Evolutionary conservation across 768 basidiomycete genomes (phyloP).

Genomic region (Mycena vitilis): DNA sequence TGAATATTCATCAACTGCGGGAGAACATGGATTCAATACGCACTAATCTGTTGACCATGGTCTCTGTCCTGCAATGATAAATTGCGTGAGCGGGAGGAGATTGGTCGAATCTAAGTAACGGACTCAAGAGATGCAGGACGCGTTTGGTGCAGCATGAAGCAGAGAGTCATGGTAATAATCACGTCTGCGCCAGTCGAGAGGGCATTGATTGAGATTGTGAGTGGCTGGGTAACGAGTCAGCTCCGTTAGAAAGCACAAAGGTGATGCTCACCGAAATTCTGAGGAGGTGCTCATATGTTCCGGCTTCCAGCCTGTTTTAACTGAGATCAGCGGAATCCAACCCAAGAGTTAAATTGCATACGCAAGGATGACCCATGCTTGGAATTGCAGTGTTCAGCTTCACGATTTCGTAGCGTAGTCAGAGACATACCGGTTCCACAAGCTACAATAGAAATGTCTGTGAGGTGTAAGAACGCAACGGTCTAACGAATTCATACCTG

Average conservation of each 20-base stretch:
- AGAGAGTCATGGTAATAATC: constrained; percentile 61
- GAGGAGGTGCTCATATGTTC: constrained; percentile 51
- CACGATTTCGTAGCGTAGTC: neutral
- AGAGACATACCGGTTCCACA: constrained; percentile 48
- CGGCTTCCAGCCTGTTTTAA: constrained; percentile 48
- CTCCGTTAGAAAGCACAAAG: neutral
- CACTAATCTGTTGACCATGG: constrained; percentile 62
- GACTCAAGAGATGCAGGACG: constrained; percentile 65
- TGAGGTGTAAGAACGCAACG: too few species aligned
- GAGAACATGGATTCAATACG: constrained; percentile 19
- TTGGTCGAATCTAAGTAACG: constrained; percentile 2
- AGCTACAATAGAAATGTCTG: too few species aligned
- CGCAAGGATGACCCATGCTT: constrained; percentile 58
- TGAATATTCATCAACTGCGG: neutral
- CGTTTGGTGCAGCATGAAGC: constrained; percentile 56
- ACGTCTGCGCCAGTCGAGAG: constrained; percentile 60
- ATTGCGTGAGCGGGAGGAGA: neutral
- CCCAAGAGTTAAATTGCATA: constrained; percentile 37
- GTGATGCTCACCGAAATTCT: constrained; percentile 47
- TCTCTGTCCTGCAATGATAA: constrained; percentile 51
- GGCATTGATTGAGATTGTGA: constrained; percentile 65
- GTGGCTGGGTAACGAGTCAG: constrained; percentile 42
- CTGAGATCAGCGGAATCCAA: neutral
- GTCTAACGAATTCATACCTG: constrained; percentile 32
- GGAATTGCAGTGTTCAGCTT: neutral